Evolutionary conservation across 2,329 filamentous ascomycete species (phyloP), one percentile per base, ranked within the genome.

Genomic region (Xylariaceae sp.): DNA sequence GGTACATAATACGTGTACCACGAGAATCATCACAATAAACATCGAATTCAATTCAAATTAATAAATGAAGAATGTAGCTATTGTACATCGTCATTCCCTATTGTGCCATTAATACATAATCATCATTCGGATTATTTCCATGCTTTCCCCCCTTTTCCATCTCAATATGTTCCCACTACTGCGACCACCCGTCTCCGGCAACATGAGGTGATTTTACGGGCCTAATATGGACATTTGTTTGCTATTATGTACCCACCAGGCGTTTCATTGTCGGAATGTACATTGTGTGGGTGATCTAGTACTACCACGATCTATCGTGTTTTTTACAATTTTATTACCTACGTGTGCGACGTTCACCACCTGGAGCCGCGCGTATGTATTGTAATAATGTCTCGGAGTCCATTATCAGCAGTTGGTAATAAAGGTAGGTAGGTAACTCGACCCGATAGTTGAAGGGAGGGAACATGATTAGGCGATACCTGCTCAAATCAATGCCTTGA

Each of bases 221-320:
- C 41, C 60, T 37, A 63, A 53, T 58, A 50, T n/a, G n/a, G n/a
- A n/a, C 44, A 47, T 43, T 46, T 62, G 63, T 67, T 67, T 64
- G 65, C 58, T 47, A 51, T 34, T 53, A 57, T 52, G 58, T 60
- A 51, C 54, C 43, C 53, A 45, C 19, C 12, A 46, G 28, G 37
- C 40, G 29, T 39, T 40, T 52, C 31, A 34, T 45, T 40, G 34
- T 50, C 43, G 41, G 16, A n/a, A 54, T 56, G 37, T 47, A 63
- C 43, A 40, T 55, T 8, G 37, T 48, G n/a, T 7, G 9, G 14
- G n/a, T 41, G n/a, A 59, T 40, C 28, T 34, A 9, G 41, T 24
- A 23, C 36, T 39, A 36, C 37, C 23, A 34, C 34, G 4, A 23
- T 14, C 40, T 36, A 47, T 39, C n/a, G 23, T 17, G 36, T 23